Base-by-base conservation (phyloP, 1,284 basidiomycete genomes). In the Ganoderma leucocontextum region DNA sequence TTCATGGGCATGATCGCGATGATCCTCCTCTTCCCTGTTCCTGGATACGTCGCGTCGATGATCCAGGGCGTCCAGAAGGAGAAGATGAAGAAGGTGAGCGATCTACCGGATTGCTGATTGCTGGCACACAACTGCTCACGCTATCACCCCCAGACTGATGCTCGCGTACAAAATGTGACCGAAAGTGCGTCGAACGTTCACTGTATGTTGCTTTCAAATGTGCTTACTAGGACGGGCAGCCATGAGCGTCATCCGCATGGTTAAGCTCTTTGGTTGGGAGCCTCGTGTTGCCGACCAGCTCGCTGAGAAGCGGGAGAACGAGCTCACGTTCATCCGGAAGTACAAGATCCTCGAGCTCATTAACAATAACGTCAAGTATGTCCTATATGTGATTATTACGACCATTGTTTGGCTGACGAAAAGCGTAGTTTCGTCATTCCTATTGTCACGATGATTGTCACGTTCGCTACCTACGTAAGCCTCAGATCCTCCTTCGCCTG, bases 361-460 rank as follows among this genome's bases (percentile, higher is more conserved):
- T 44, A 81, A 80, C 65, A 76, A 73, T 60, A 78, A 74, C 66
- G 71, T 82, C 72, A 84, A 81, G 80, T 83, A 47, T 57, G 57
- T 33, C 42, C 17, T 22, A 13, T 62, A 80, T 41, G 17, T 42
- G 47, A 33, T 42, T 25, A 35, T 2, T 22, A 87, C 17, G 4
- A 25, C 9, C 44, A 29, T 75, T 22, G 76, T 5, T 10, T 15
- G 39, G 33, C 33, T 64, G 12, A 72, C 52, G 58, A 17, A 49
- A 41, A 66, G 64, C n/a, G 38, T 38, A 64, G 89, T 77, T 86
- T 84, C 70, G 66, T 88, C 39, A 87, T 93, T 49, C 91, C 93
- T 0, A 80, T 92, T 2, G 74, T 89, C 44, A 90, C 89, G 5
- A 94, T 93, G 87, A 78, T 90, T 39, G 85, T 85, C n/a, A 92